Percentiles rank a stretch among this genome's conserved stretches.
Conservation (phyloP, 768 basidiomycete species). For the Piloderma croceum region DNA sequence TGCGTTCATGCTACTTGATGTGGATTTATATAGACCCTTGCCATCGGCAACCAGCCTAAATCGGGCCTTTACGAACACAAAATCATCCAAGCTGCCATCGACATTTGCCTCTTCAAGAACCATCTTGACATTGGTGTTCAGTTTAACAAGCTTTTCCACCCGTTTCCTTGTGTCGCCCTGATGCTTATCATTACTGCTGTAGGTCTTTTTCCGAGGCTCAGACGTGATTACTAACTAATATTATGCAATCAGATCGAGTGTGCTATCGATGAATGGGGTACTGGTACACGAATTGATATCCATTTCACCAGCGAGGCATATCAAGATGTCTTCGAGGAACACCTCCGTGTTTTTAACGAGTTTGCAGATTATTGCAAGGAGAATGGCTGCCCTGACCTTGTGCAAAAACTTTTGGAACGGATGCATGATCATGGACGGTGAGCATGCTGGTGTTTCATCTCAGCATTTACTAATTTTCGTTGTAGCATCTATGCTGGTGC, state of each 20-base stretch:
- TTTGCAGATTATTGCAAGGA: neutral
- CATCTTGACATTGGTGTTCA: constrained; percentile 16
- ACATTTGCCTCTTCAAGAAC: constrained; percentile 18
- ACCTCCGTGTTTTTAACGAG: neutral
- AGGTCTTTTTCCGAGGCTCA: neutral
- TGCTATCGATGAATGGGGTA: neutral
- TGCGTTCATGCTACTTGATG: no score
- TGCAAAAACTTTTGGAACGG: neutral
- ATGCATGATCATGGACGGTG: neutral
- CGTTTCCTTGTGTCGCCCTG: constrained; percentile 9
- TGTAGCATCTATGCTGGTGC: neutral
- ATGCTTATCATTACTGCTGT: constrained; percentile 8
- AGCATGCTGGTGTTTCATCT: neutral
- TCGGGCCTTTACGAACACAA: constrained; percentile 8
- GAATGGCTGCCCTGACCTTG: neutral
- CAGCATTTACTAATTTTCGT: neutral
- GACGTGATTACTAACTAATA: neutral
- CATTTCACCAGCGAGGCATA: neutral
- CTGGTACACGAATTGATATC: neutral
- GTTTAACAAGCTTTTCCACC: constrained; percentile 11
- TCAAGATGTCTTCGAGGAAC: neutral
- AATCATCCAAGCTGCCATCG: constrained; percentile 16
- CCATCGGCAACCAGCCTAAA: no score
- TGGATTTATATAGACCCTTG: no score
- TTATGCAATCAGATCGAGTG: neutral